These are phyloP conservation scores for Nothophytophthora sp. DNA, from an alignment of 352 stramenopile species.

Conservation along the genomic window DNA sequence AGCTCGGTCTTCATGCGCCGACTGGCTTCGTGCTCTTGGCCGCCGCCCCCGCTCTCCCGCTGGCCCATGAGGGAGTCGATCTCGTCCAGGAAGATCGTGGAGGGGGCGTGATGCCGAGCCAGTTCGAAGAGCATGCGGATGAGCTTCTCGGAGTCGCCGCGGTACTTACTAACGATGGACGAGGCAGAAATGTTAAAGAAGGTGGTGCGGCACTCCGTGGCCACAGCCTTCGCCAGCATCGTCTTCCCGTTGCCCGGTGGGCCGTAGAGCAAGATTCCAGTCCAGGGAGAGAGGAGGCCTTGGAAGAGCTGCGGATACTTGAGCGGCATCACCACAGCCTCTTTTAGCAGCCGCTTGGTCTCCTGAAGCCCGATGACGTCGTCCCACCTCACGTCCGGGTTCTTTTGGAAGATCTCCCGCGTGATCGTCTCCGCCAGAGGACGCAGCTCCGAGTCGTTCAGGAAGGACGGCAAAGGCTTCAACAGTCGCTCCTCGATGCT, in stretches of 20 bases:
- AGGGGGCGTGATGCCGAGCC: constrained; percentile 77
- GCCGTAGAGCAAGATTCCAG: constrained; percentile 90
- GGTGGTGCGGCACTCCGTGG: constrained; percentile 84
- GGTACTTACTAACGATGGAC: constrained; percentile 88
- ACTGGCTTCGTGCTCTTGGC: constrained; percentile 85
- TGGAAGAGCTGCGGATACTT: constrained; percentile 96
- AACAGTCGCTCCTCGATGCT: constrained; percentile 73
- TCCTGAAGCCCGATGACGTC: constrained; percentile 90
- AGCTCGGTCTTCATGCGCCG: constrained; percentile 88
- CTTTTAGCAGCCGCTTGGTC: constrained; percentile 93
- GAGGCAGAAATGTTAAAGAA: constrained; percentile 91
- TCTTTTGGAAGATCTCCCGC: constrained; percentile 92
- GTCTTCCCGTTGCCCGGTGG: constrained; percentile 87
- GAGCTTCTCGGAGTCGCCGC: constrained; percentile 85
- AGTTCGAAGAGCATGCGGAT: constrained; percentile 88
- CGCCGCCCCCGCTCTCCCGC: constrained; percentile 64
- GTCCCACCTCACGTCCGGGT: constrained; percentile 89
- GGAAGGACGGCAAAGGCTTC: constrained; percentile 88
- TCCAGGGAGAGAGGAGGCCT: constrained; percentile 89
- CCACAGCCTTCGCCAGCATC: constrained; percentile 87
- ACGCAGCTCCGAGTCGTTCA: constrained; percentile 84
- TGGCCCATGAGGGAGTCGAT: constrained; percentile 92
- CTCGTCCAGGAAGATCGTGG: constrained; percentile 88
- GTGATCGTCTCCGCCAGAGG: constrained; percentile 89
- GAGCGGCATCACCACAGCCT: constrained; percentile 95